Percentiles rank a stretch among this genome's conserved stretches.
phyloP scores from a whole-genome alignment of 176 grass and related monocot genomes.

The Oryza australiensis region DNA sequence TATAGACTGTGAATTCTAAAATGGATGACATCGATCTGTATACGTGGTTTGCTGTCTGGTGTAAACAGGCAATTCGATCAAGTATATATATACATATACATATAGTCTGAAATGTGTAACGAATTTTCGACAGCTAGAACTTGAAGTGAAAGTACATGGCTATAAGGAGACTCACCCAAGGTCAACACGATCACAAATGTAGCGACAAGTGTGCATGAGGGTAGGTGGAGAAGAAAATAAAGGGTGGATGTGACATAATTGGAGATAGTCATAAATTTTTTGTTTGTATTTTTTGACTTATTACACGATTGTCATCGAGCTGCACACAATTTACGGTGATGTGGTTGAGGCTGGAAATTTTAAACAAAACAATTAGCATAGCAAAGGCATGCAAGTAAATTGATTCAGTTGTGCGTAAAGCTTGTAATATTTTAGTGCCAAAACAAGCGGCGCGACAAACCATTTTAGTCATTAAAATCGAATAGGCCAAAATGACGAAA shows the following conservation, averaged over 20 bases:
- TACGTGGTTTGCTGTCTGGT: background rate
- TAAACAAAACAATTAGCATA: background rate
- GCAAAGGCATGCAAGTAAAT: background rate
- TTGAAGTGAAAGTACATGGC: background rate
- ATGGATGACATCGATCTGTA: background rate
- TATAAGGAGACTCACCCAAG: background rate
- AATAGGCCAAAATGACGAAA: no score
- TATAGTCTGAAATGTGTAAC: background rate
- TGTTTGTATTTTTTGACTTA: background rate
- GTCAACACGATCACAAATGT: background rate
- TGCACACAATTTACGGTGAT: background rate
- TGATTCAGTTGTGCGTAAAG: background rate
- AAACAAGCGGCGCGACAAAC: no score
- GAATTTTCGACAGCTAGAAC: background rate
- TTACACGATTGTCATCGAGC: background rate
- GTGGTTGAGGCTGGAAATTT: background rate
- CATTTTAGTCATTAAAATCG: no score
- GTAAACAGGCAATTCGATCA: background rate
- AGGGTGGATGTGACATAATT: background rate
- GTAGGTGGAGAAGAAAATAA: slow-evolving; percentile 18
- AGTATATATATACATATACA: background rate
- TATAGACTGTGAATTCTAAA: no score
- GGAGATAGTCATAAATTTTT: background rate
- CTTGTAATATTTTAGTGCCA: background rate
- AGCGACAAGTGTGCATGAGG: slow-evolving; percentile 14